A percentile compares a stretch with the other conserved stretches of the same genome.
These are phyloP conservation scores for Caloboletus firmus DNA, from an alignment of 1,284 basidiomycete genomes.

Conservation along the genomic window DNA sequence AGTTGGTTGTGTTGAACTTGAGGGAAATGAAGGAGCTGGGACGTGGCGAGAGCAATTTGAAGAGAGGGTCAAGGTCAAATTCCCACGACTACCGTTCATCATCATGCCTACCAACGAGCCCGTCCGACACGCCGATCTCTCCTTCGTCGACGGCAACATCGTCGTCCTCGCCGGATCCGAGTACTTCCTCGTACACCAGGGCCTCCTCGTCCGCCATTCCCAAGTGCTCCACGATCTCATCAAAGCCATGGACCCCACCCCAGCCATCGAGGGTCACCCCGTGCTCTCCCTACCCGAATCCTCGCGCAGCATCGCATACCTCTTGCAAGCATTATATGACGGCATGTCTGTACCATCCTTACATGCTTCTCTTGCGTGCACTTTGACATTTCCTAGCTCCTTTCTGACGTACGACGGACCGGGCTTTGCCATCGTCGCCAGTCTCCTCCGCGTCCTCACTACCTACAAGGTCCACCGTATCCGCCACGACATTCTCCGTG, in stretches of 20 bases:
- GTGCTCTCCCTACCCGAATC: constrained; percentile 53
- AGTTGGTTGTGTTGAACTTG: not conserved
- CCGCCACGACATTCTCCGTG: constrained; percentile 52
- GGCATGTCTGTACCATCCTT: constrained; percentile 45
- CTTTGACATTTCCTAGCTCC: constrained; percentile 32
- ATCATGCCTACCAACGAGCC: constrained; percentile 19
- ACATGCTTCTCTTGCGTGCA: not conserved
- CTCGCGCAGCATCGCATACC: constrained; percentile 51
- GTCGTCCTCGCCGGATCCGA: constrained; percentile 52
- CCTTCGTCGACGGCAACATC: constrained; percentile 66
- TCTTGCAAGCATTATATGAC: constrained; percentile 63
- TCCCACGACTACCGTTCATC: constrained; percentile 22
- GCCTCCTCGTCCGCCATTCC: constrained; percentile 64
- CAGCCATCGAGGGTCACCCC: constrained; percentile 51
- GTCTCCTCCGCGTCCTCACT: constrained; percentile 60
- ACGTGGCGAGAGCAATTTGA: constrained; percentile 17
- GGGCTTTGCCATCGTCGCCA: constrained; percentile 52
- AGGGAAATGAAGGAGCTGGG: not conserved
- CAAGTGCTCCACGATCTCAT: constrained; percentile 43
- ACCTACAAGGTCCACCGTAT: constrained; percentile 59
- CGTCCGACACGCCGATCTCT: constrained; percentile 53
- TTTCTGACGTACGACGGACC: constrained; percentile 43
- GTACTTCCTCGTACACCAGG: constrained; percentile 68
- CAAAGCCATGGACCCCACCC: constrained; percentile 28
- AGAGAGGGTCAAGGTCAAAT: constrained; percentile 7